Percentiles rank a stretch among this genome's conserved stretches.
phyloP scores from a whole-genome alignment of 805 yeast genomes.

The Pichia paraexigua region DNA sequence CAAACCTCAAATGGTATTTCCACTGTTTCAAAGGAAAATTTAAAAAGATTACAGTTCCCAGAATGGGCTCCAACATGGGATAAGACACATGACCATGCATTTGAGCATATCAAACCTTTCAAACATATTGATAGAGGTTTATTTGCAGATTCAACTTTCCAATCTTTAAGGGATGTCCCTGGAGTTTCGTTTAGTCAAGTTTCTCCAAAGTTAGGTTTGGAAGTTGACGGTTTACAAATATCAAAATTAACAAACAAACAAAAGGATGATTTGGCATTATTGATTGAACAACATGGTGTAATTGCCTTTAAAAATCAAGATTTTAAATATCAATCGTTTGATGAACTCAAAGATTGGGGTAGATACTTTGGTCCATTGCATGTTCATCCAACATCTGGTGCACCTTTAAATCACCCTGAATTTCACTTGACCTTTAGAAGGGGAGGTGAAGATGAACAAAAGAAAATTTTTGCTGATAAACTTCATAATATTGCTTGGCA shows the following conservation, averaged over 20 bases:
- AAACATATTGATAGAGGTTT: constrained; percentile 57
- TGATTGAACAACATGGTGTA: constrained; percentile 66
- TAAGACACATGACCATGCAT: constrained; percentile 7
- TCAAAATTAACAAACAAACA: constrained; percentile 44
- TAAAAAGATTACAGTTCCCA: constrained; percentile 5
- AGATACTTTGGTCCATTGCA: constrained; percentile 63
- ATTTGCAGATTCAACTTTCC: constrained; percentile 51
- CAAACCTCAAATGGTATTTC: constrained; percentile 4
- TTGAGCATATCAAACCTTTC: constrained; percentile 41
- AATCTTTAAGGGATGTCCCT: constrained; percentile 35
- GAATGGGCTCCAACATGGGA: constrained; percentile 17
- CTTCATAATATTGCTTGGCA: constrained; percentile 49
- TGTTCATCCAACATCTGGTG: constrained; percentile 69
- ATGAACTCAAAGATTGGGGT: constrained; percentile 44
- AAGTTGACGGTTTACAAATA: constrained; percentile 52
- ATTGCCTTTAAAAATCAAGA: constrained; percentile 62
- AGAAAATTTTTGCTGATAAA: constrained; percentile 28
- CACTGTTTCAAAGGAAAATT: constrained; percentile 11
- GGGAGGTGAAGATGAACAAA: constrained; percentile 32
- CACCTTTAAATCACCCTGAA: constrained; percentile 51
- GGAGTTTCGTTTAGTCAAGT: constrained; percentile 32
- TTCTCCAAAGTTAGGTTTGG: constrained; percentile 67
- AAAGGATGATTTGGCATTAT: constrained; percentile 62
- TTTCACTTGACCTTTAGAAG: constrained; percentile 55
- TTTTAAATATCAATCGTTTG: constrained; percentile 48